Evolutionary conservation across 129 eudicot genomes (phyloP).

Genomic region (Tagetes erecta): DNA sequence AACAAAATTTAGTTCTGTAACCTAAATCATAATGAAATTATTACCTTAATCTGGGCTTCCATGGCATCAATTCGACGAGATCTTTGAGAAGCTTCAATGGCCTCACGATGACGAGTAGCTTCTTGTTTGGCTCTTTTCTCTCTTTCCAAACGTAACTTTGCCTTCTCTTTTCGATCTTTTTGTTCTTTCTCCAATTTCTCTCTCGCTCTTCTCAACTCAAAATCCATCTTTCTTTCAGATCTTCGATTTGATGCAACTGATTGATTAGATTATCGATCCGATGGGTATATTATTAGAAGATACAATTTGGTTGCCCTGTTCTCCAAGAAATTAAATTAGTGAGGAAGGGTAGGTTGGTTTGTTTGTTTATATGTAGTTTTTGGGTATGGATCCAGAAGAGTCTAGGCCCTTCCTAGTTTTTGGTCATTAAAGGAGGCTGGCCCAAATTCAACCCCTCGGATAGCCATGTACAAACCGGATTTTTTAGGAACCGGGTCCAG

Average conservation of each 20-base stretch:
- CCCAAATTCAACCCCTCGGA: constrained; percentile 22
- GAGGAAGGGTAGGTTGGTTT: background rate
- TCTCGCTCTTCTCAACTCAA: constrained; percentile 81
- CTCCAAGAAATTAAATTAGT: constrained; percentile 33
- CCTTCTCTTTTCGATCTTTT: constrained; percentile 69
- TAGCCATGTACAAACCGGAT: too few species aligned
- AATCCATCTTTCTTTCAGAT: constrained; percentile 54
- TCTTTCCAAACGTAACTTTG: constrained; percentile 51
- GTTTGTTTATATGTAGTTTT: background rate
- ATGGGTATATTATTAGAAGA: background rate
- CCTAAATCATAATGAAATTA: constrained; percentile 3
- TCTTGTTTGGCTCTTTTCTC: constrained; percentile 63
- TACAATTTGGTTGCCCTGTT: constrained; percentile 22
- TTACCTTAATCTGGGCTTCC: constrained; percentile 59
- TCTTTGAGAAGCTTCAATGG: constrained; percentile 70
- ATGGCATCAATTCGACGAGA: constrained; percentile 73
- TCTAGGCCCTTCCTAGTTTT: constrained; percentile 42
- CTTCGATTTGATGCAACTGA: background rate
- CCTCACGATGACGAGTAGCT: constrained; percentile 71
- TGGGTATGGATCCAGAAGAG: constrained; percentile 42
- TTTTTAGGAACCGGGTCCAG: too few species aligned
- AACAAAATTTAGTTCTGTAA: background rate
- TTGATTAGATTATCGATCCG: background rate
- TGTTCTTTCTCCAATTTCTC: constrained; percentile 90
- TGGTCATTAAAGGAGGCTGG: constrained; percentile 10